Evolutionary conservation across 169 alveolate genomes (phyloP), one percentile per base, ranked within the genome.

Genomic region (Plasmodium falciparum): DNA sequence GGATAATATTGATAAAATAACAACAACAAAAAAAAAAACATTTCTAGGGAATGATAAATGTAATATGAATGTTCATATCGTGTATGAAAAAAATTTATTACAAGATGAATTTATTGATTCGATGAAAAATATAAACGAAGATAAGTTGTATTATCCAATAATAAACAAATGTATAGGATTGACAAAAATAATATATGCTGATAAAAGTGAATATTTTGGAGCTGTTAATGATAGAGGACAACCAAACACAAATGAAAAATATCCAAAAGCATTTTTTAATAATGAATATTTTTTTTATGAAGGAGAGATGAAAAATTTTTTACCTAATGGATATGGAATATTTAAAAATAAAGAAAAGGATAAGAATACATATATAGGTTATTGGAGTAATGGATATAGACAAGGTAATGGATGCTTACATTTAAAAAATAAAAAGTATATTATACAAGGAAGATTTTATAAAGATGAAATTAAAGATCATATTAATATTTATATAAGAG

Each of bases 351-450:
- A 86, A 86, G 85, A 73, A 20, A 39, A 59, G n/a, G 26, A 74
- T 62, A 86, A 20, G 39, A 86, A 86, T 86, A 22, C 88, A 17
- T 86, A 86, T 52, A 47, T 86, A n/a, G 92, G 92, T 4, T 86
- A 22, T 62, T 86, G 92, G 92, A 86, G 72, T 71, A 86, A 86
- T 86, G 92, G 92, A 8, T 72, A 86, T 45, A 86, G 92, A 86
- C 88, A 86, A 72, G 92, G 92, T 24, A 86, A 29, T 24, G 92
- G 92, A 9, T 71, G 58, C 22, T 56, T 86, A 17, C 22, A 70
- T 73, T 61, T 86, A 66, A 71, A 54, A 49, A 86, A 86, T 54
- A 86, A 72, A 72, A 86, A 86, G 73, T 71, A 71, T 72, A 63
- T 72, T 47, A 65, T 86, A 17, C 92, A 86, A 63, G 92, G 71